Evolutionary conservation across 1,284 basidiomycete species (phyloP).

Genomic region (Testicularia cyperi): DNA sequence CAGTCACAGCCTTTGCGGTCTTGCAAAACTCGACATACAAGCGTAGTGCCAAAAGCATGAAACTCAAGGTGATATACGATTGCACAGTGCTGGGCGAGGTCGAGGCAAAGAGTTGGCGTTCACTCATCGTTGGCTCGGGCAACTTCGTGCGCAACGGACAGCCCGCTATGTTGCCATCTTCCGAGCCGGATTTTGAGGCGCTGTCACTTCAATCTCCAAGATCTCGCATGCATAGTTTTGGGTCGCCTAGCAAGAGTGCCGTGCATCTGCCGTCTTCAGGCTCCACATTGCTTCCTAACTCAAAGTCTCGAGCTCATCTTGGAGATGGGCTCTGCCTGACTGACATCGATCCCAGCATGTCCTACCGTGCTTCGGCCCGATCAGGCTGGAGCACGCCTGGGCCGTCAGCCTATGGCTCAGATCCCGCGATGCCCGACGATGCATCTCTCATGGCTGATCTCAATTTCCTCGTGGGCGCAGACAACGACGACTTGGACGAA

Average conservation of each 20-base stretch:
- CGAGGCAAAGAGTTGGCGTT: conserved; percentile 51
- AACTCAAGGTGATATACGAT: conserved; percentile 63
- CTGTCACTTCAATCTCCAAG: conserved; percentile 14
- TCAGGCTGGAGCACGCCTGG: not conserved
- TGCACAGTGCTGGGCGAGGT: conserved; percentile 62
- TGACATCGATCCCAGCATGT: conserved; percentile 9
- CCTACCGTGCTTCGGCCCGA: not conserved
- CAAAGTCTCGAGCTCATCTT: conserved; percentile 8
- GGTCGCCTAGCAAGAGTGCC: no score
- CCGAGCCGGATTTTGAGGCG: conserved; percentile 8
- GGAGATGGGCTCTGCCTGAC: conserved; percentile 41
- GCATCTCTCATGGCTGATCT: conserved; percentile 37
- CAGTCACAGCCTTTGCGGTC: conserved; percentile 64
- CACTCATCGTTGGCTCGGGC: conserved; percentile 41
- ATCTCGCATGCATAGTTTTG: no score
- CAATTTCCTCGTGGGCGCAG: conserved; percentile 39
- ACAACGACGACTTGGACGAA: conserved; percentile 43
- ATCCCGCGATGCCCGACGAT: conserved; percentile 6
- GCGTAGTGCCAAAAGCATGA: conserved; percentile 53
- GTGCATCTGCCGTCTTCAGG: conserved; percentile 5
- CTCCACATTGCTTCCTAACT: no score
- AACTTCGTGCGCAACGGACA: conserved; percentile 32
- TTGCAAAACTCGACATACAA: conserved; percentile 64
- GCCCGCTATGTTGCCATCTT: conserved; percentile 9
- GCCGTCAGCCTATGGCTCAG: not conserved